Percentiles rank a stretch among this genome's conserved stretches.
phyloP scores from a whole-genome alignment of 2,329 filamentous ascomycete genomes.

The Tolypocladium endophyticum region DNA sequence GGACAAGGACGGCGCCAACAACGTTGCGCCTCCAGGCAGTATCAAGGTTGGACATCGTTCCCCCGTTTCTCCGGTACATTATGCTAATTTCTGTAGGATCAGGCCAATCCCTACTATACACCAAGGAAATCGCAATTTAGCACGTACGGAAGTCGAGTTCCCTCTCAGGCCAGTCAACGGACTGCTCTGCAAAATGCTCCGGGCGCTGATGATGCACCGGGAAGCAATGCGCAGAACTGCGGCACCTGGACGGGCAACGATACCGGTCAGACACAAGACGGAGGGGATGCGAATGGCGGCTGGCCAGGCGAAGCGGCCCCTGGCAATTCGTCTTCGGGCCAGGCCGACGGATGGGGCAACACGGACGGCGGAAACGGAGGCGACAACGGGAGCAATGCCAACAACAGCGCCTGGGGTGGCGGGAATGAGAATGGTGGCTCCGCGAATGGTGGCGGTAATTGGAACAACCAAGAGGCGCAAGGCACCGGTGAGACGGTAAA shows the following conservation, averaged over 20 bases:
- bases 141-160: conserved; percentile 6
- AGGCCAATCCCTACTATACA: conserved; percentile 15
- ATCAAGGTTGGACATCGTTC: background rate
- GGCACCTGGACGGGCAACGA: conserved; percentile 3
- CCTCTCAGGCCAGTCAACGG: conserved; percentile 2
- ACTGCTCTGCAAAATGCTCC: background rate
- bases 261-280: background rate
- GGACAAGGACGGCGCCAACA: conserved; percentile 15
- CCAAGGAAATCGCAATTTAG: conserved; percentile 12
- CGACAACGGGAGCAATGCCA: conserved; percentile 6
- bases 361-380: conserved; percentile 8
- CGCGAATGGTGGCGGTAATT: background rate
- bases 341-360: background rate
- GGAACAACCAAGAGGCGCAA: background rate
- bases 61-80: background rate
- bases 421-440: background rate
- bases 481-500: background rate
- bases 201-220: background rate
- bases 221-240: background rate
- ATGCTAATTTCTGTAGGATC: background rate
- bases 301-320: background rate
- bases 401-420: background rate
- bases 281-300: background rate
- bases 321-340: background rate
- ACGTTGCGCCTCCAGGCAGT: conserved; percentile 15